A percentile compares a stretch with the other conserved stretches of the same genome.
Conservation (phyloP, 768 basidiomycete genomes). For the Serendipita indica region DNA sequence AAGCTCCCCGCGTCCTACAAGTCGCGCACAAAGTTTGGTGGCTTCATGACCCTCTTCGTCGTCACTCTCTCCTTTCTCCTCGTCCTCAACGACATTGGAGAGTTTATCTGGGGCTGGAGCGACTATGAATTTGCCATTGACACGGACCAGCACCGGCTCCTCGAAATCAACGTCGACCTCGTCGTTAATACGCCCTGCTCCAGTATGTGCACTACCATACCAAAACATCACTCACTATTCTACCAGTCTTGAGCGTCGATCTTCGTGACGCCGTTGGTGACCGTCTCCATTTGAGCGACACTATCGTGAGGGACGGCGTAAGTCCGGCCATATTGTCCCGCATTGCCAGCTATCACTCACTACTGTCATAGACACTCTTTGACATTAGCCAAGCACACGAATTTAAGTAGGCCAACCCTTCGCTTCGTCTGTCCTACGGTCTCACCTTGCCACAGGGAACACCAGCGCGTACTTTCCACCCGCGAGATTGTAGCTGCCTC, state of each 20-base stretch:
- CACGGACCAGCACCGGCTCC: slow-evolving; percentile 35
- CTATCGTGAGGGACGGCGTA: slow-evolving; percentile 75
- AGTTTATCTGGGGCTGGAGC: slow-evolving; percentile 89
- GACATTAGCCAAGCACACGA: slow-evolving; percentile 67
- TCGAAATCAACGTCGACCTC: slow-evolving; percentile 86
- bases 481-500: slow-evolving; percentile 58
- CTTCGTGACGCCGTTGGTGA: slow-evolving; percentile 90
- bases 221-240: not conserved
- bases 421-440: not conserved
- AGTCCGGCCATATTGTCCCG: slow-evolving; percentile 18
- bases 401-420: slow-evolving; percentile 35
- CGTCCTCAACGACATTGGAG: slow-evolving; percentile 75
- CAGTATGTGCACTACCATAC: slow-evolving; percentile 41
- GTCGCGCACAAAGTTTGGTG: slow-evolving; percentile 60
- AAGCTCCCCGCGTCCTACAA: slow-evolving; percentile 75
- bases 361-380: slow-evolving; percentile 45
- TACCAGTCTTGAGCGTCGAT: slow-evolving; percentile 71
- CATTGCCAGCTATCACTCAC: slow-evolving; percentile 7
- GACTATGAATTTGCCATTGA: slow-evolving; percentile 85
- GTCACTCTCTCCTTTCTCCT: slow-evolving; percentile 46
- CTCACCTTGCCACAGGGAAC: slow-evolving; percentile 31
- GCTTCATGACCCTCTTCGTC: slow-evolving; percentile 66
- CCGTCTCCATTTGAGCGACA: slow-evolving; percentile 64
- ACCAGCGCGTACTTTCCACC: slow-evolving; percentile 51
- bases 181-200: slow-evolving; percentile 86